These are phyloP conservation scores for Colletotrichum agaves DNA, from an alignment of 2,329 filamentous ascomycete genomes.

Conservation along the genomic window DNA sequence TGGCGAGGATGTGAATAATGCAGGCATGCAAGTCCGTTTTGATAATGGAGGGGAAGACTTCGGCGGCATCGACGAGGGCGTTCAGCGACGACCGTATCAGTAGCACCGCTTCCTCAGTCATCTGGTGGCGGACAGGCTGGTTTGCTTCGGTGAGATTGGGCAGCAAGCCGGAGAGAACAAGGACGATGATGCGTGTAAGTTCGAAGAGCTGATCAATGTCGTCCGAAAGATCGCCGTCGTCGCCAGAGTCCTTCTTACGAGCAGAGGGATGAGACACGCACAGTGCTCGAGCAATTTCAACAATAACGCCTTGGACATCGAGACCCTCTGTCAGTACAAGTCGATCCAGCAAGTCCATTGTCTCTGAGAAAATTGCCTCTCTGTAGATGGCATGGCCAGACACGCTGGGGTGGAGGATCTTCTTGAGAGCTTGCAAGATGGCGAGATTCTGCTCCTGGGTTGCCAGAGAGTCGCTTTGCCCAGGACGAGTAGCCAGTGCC, in stretches of 20 bases:
- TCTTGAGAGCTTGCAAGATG: slow-evolving; percentile 90
- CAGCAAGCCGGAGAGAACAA: slow-evolving; percentile 87
- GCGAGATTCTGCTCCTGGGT: slow-evolving; percentile 84
- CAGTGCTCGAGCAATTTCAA: slow-evolving; percentile 90
- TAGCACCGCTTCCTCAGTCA: slow-evolving; percentile 87
- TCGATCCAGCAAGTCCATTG: slow-evolving; percentile 93
- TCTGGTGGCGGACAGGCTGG: slow-evolving; percentile 75
- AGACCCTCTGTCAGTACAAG: slow-evolving; percentile 91
- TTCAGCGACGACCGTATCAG: slow-evolving; percentile 84
- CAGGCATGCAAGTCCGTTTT: slow-evolving; percentile 96
- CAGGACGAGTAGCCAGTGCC: slow-evolving; percentile 85
- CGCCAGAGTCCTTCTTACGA: slow-evolving; percentile 70
- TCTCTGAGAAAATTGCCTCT: slow-evolving; percentile 95
- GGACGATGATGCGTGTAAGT: slow-evolving; percentile 92
- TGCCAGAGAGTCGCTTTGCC: slow-evolving; percentile 72
- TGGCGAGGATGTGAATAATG: slow-evolving; percentile 96
- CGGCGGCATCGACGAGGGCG: slow-evolving; percentile 91
- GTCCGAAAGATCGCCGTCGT: slow-evolving; percentile 86
- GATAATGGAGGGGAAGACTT: slow-evolving; percentile 96
- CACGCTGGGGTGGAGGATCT: slow-evolving; percentile 93
- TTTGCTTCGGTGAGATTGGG: slow-evolving; percentile 81
- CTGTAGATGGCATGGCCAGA: slow-evolving; percentile 97
- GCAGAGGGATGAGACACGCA: slow-evolving; percentile 94
- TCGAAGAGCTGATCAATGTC: slow-evolving; percentile 99
- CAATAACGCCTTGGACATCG: slow-evolving; percentile 90